Evolutionary conservation across 805 yeast genomes (phyloP), one percentile per base, ranked within the genome.

Genomic region (Candida orba): DNA sequence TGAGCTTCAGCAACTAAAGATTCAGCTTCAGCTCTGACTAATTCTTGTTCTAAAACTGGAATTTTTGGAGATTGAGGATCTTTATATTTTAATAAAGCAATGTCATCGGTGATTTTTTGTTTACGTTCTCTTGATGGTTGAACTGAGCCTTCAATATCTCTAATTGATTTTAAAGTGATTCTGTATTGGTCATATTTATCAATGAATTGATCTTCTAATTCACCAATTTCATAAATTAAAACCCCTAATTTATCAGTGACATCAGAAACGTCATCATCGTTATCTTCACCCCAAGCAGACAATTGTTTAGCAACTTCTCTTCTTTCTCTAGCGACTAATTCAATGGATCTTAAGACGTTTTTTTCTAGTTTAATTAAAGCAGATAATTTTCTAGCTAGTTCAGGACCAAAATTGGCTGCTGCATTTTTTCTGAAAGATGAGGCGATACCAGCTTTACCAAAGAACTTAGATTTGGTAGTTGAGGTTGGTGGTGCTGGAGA

Each of bases 1-100:
- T 91, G 99, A 47, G 98, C 98, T 75, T 91, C 99, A 48, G 99
- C 99, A 59, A 91, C 99, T 58, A 91, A 80, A 41, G 96, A 88
- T 73, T 93, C 98, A 54, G 98, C 98, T 76, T 91, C 99, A 41
- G 98, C 97, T 71, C 99, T 83, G 55, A 93, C 98, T 65, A 93
- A 79, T 72, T 93, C 98, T 74, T 93, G 98, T 76, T 91, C 99
- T 67, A 91, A 79, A 43, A 90, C 91, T 53, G 86, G 81, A 54
- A 91, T 85, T 76, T 91, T 91, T 66, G 96, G 95, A 43, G 96
- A 88, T 71, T 85, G 88, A 52, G 99, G 98, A 69, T 91, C 98
- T 78, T 91, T 91, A 78, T 93, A 93, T 75, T 93, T 93, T 71
- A 91, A 79, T 71, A 87, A 88, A 51, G 98, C 98, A 71, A 91